Evolutionary conservation across 345 rosid genomes (phyloP).

Genomic region (Geranium brycei): DNA sequence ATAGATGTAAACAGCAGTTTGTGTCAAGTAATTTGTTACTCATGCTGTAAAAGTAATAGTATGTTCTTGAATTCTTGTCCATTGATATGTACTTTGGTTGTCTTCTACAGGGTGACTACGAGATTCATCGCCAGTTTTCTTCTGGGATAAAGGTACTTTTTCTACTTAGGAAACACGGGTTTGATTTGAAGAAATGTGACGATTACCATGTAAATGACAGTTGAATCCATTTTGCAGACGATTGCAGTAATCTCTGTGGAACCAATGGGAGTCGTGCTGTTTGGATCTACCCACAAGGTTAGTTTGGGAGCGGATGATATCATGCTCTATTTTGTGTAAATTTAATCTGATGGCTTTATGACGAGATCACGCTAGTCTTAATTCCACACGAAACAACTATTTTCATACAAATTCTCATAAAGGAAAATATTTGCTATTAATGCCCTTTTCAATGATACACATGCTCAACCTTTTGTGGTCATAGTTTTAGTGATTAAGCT

Average conservation of each 20-base stretch:
- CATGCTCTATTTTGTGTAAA: not conserved
- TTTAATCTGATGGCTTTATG: not conserved
- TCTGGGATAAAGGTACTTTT: conserved; percentile 41
- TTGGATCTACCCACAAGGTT: conserved; percentile 79
- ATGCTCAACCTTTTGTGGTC: too few relatives aligned
- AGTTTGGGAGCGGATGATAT: conserved; percentile 7
- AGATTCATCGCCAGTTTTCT: conserved; percentile 23
- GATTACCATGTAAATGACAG: not conserved
- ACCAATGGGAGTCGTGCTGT: conserved; percentile 57
- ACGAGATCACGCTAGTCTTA: too few relatives aligned
- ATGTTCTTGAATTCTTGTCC: not conserved
- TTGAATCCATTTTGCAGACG: conserved; percentile 37
- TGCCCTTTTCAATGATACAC: too few relatives aligned
- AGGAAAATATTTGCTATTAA: not conserved
- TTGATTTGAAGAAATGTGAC: not conserved
- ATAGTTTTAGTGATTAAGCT: too few relatives aligned
- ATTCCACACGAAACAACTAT: too few relatives aligned
- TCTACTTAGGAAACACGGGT: not conserved
- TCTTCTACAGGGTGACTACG: conserved; percentile 27
- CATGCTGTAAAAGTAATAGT: not conserved
- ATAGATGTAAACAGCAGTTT: not conserved
- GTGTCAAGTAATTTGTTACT: not conserved
- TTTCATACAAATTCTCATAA: not conserved
- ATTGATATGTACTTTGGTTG: conserved; percentile 1
- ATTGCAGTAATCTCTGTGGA: conserved; percentile 50